Evolutionary conservation across 2,329 filamentous ascomycete species (phyloP), one percentile per base, ranked within the genome.

Genomic region (Xylariaceae sp.): DNA sequence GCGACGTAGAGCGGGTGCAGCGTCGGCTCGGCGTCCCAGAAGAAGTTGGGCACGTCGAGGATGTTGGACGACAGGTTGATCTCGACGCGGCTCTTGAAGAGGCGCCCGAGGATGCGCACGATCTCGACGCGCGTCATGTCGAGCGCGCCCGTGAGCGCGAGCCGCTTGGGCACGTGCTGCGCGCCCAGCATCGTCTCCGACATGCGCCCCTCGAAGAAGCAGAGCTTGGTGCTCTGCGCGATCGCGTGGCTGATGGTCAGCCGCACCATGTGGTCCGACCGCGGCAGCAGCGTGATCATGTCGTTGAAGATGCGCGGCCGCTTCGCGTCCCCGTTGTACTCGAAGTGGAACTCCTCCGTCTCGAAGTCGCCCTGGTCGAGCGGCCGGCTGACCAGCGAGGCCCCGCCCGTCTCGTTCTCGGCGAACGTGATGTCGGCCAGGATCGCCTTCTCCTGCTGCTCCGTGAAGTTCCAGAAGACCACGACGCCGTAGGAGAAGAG

Each of bases 391-490:
- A 88, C 80, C 5, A 98, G 72, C 9, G 82, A 75, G 13, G 63
- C 55, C n/a, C n/a, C n/a, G 31, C 73, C 70, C 13, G 72, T 72
- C 38, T 81, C 75, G 34, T 75, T 77, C 45, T 80, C 75, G 9
- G 85, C 85, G 61, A 98, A 96, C 1, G 88, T 92, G 34, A 98
- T 67, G 58, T 98, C 92, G 24, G 92, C 92, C 15, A 98, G 73
- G 29, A 96, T 86, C 50, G 95, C 89, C 60, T 94, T 95, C 58
- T 98, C 92, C 57, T 98, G 92, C 44, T 82, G 76, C 58, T 94
- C 89, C 9, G 86, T 90, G 50, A 98, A 95, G 58, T 98, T 98
- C 92, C 92, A 98, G 57, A 98, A 94, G 5, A 98, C 92, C 0
- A 92, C 90, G 1, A 98, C 90, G 14, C 92, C 92, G 53, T 98